Base-by-base conservation (phyloP, 768 basidiomycete genomes). In the Rhodotorula graminis region DNA sequence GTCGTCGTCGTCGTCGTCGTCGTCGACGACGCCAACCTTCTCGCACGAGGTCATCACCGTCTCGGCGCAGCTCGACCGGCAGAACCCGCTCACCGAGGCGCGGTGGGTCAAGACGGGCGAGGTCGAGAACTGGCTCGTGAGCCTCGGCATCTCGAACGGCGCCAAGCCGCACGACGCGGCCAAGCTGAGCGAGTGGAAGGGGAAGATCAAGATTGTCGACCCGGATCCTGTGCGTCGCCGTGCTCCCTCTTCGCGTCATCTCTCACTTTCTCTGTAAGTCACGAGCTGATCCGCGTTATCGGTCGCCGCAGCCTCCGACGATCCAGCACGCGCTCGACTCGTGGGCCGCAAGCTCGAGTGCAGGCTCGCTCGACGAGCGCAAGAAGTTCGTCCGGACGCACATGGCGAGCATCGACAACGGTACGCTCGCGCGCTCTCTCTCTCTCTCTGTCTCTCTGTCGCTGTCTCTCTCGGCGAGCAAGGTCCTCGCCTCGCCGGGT, bases 91-190 rank as follows among this genome's bases (percentile, higher is more conserved):
- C 47, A 93, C 93, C 25, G 93, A 97, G 80, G 93, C 96, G 14
- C 90, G 92, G 80, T 99, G 95, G 96, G 92, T 93, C 50, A 92
- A 93, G 81, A 89, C 90, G 15, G 95, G 95, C 44, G 91, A 94
- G 79, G 87, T 94, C 33, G 92, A 95, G 77, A 93, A 93, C 52
- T 98, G 94, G 94, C 82, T 92, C 77, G 87, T 87, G 77, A 79
- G 71, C 67, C 69, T 76, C 40, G 70, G 71, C 6, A 61, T 76
- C 49, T 31, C 61, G 56, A 77, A 64, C 67, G 78, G 71, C 4
- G 65, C 64, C 37, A 62, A 71, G 70, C 55, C 70, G 53, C 74
- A 70, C 59, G 72, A 73, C 49, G 46, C 55, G 60, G 73, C 64
- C 55, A 71, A 53, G 63, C 61, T 67, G 33, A 77, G 52, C 52